Percentiles rank a stretch among this genome's conserved stretches.
Conservation (phyloP, 306 rosid genomes). For the Prinsepia uniflora region DNA sequence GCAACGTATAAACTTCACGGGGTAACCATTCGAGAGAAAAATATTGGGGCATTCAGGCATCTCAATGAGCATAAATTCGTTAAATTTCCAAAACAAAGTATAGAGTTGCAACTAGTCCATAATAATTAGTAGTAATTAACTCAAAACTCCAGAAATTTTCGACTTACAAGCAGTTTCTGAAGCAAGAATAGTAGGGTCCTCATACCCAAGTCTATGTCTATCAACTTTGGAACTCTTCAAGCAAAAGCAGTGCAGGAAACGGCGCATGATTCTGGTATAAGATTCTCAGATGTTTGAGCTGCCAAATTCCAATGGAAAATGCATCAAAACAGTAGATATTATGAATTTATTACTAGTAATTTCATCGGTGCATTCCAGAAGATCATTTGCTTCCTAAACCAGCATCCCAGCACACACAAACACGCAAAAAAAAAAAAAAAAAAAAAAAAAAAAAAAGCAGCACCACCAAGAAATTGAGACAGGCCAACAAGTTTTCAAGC, state of each 20-base stretch:
- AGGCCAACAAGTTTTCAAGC: not conserved
- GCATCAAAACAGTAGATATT: not conserved
- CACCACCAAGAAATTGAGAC: slow-evolving; percentile 3
- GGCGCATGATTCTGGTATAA: slow-evolving; percentile 13
- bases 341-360: not conserved
- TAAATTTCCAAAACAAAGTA: not conserved
- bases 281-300: slow-evolving; percentile 23
- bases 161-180: slow-evolving; percentile 69
- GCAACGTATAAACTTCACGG: not conserved
- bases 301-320: slow-evolving; percentile 21
- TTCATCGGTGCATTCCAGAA: not conserved
- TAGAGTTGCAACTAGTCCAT: no score
- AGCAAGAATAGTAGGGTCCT: slow-evolving; percentile 43
- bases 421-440: not conserved
- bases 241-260: slow-evolving; percentile 41
- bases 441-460: no score
- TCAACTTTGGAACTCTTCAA: slow-evolving; percentile 19
- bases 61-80: not conserved
- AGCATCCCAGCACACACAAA: not conserved
- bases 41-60: not conserved
- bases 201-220: slow-evolving; percentile 27
- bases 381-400: not conserved
- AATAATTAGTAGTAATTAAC: not conserved
- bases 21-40: not conserved
- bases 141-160: not conserved